These are phyloP conservation scores for Russula virescens DNA, from an alignment of 768 basidiomycete genomes.

Conservation along the genomic window DNA sequence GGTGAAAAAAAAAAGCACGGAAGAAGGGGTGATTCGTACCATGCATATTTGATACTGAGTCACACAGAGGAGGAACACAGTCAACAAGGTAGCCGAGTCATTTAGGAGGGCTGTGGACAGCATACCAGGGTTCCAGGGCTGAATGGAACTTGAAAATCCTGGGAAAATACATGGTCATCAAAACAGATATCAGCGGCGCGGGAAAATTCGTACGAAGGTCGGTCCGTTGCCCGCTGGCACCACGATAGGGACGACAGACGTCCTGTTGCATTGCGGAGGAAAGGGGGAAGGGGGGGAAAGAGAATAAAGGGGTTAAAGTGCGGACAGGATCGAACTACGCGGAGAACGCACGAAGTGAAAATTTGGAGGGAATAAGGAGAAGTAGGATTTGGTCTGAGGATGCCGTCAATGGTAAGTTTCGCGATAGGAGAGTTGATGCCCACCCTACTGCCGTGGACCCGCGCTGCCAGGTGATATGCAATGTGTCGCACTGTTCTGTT, in stretches of 20 bases:
- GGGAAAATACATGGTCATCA: conserved; percentile 8
- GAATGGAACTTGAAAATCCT: conserved; percentile 60
- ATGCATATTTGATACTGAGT: conserved; percentile 61
- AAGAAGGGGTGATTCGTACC: conserved; percentile 33
- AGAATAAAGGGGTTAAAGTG: background rate
- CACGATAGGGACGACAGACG: conserved; percentile 47
- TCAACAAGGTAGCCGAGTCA: background rate
- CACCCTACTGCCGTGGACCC: conserved; percentile 28
- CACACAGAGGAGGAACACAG: background rate
- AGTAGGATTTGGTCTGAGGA: conserved; percentile 45
- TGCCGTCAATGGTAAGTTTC: background rate
- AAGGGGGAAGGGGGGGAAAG: no score
- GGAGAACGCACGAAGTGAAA: conserved; percentile 49
- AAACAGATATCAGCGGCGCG: background rate
- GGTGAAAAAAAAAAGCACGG: background rate
- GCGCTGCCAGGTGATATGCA: conserved; percentile 31
- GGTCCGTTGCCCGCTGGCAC: conserved; percentile 43
- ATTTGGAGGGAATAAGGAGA: conserved; percentile 57
- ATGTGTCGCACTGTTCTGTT: conserved; percentile 33
- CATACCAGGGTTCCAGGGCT: conserved; percentile 49
- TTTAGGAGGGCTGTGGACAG: background rate
- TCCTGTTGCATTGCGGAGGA: conserved; percentile 30
- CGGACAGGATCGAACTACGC: background rate
- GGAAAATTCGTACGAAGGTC: conserved; percentile 39
- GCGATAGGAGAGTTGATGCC: background rate